A percentile compares a stretch with the other conserved stretches of the same genome.
These are phyloP conservation scores for Paramecium caudatum DNA, from an alignment of 73 alveolate genomes.

Conservation along the genomic window DNA sequence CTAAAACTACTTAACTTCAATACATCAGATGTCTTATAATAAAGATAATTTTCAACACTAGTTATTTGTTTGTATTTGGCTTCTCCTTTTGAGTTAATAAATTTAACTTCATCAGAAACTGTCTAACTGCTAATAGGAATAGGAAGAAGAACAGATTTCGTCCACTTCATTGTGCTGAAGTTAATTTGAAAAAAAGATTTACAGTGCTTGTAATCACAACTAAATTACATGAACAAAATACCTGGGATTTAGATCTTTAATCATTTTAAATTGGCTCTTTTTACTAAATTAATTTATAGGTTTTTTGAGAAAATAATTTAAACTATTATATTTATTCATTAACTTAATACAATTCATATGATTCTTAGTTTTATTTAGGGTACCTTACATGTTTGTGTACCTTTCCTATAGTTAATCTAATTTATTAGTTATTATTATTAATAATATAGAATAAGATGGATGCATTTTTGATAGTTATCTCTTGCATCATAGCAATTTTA, in stretches of 20 bases:
- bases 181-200: conserved; percentile 25
- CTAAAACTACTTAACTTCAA: background rate
- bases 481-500: conserved; percentile 66
- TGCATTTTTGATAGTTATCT: conserved; percentile 60
- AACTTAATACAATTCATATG: no score
- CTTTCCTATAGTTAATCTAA: no score
- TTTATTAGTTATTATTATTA: no score
- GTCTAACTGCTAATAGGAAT: conserved; percentile 20
- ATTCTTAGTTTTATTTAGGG: no score
- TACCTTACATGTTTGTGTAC: no score
- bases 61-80: background rate
- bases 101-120: conserved; percentile 31
- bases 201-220: conserved; percentile 43
- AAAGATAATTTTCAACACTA: conserved; percentile 19
- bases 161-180: conserved; percentile 5
- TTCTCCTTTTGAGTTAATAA: background rate
- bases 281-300: background rate
- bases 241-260: conserved; percentile 46
- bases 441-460: conserved; percentile 61
- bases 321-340: no score
- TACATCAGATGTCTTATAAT: background rate
- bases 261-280: background rate
- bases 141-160: background rate
- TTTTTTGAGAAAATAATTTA: conserved; percentile 27
- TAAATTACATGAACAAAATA: background rate